Evolutionary conservation across 352 stramenopile species (phyloP), one percentile per base, ranked within the genome.

Genomic region (Globisporangium cederbergense): DNA sequence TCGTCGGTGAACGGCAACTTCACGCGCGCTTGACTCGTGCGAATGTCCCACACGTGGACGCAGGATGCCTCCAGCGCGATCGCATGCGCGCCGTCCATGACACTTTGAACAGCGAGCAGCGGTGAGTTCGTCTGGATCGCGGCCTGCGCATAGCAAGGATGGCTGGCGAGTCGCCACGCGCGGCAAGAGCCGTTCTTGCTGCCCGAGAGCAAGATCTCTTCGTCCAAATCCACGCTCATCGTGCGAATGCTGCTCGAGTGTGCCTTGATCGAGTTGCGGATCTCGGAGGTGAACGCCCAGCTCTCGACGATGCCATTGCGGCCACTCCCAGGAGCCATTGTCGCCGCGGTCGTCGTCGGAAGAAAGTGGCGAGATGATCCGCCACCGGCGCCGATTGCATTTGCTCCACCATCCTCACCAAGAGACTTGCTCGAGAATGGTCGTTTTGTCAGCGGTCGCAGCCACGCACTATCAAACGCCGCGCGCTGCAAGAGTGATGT

Each of bases 161-260:
- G 82, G 16, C 62, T 75, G 5, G 78, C 70, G 10, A 93, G 72
- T n/a, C 81, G 67, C 84, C 84, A 93, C 8, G 78, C 77, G 5
- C 84, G 78, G 51, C 84, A 91, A 1, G 80, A 86, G n/a, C 82
- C 82, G 22, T 86, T 85, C 49, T 88, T 89, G 52, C 79, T 91
- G n/a, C 78, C 84, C 1, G 84, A 86, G 51, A 91, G 65, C 8
- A 88, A 60, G 20, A 93, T 34, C 11, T 87, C 72, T 66, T 93
- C 80, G n/a, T 87, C 70, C 7, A 65, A 45, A 34, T 91, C 82
- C 28, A 91, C 78, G 46, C 64, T 76, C 3, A 90, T 66, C 6
- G 71, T 76, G 10, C 79, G 78, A 6, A 89, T 78, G 5, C 62
- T 65, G 51, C 80, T 93, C 2, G 81, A 90, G 64, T 93, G 84